phyloP scores from a whole-genome alignment of 345 rosid species.

The Eutrema yunnanense region DNA sequence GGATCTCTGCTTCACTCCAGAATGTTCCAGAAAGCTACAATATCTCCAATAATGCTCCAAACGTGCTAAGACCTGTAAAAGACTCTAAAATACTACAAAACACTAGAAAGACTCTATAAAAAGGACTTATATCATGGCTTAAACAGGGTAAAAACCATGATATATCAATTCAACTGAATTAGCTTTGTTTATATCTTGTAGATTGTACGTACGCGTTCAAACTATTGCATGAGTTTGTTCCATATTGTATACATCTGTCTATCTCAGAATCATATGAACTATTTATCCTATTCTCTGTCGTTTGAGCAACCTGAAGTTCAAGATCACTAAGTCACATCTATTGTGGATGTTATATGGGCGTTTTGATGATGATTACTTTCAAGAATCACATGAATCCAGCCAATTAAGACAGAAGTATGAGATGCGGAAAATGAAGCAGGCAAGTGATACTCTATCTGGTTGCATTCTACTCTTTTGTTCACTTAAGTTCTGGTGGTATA shows the following conservation, averaged over 20 bases:
- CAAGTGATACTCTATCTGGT: constrained; percentile 24
- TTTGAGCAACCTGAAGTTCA: constrained; percentile 15
- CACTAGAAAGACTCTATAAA: too few species aligned
- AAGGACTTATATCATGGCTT: too few species aligned
- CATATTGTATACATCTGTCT: neutral
- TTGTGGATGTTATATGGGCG: constrained; percentile 50
- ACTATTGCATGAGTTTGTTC: neutral
- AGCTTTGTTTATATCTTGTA: constrained; percentile 14
- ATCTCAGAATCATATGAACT: neutral
- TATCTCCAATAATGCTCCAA: too few species aligned
- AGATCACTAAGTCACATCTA: constrained; percentile 15
- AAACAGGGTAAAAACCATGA: too few species aligned
- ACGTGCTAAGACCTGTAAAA: too few species aligned
- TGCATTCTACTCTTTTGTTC: neutral
- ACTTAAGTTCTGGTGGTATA: neutral
- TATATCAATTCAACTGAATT: neutral
- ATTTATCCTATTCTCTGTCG: neutral
- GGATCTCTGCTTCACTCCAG: too few species aligned
- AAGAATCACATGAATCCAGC: constrained; percentile 69
- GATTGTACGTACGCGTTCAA: neutral
- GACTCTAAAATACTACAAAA: too few species aligned
- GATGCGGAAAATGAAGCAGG: constrained; percentile 91
- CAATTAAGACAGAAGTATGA: constrained; percentile 90
- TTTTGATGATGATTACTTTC: constrained; percentile 84
- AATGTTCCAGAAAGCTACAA: too few species aligned